Evolutionary conservation across 139 green algal species (phyloP), one percentile per base, ranked within the genome.

Genomic region (Picochlorum sp.): DNA sequence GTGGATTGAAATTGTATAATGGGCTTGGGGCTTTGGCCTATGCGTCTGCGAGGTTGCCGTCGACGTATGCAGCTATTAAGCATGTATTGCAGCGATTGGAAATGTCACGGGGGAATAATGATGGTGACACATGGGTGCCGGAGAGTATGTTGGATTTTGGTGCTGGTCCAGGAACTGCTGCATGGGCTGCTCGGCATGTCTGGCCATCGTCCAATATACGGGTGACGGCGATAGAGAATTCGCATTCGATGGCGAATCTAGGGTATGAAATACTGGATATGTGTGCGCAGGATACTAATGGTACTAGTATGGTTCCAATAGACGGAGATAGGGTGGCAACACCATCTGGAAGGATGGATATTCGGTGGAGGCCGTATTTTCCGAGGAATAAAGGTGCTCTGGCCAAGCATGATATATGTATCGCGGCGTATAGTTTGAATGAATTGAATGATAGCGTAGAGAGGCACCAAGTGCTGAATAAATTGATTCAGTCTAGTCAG

Each of bases 101-200:
- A 21, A 26, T 21, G 47, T 41, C 34, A 13, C 41, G 58, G 23
- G 6, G 51, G 4, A 30, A 30, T 30, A 0, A 30, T 30, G 54
- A 57, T 20, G 62, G 59, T 21, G 63, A 70, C 0, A 47, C 38
- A 4, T 92, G 83, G 44, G 14, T 45, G 15, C 86, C 86, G 0
- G 13, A 34, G 3, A 71, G 23, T 4, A 68, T 88, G 76, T 61
- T 93, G 20, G 86, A 94, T 60, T 93, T 86, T 74, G 86, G 86
- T 3, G 67, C 84, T 4, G 84, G 86, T 28, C 81, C 81, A 4
- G 86, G 79, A 41, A 92, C 86, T 4, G 81, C 85, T 26, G 69
- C 77, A 28, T 92, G 85, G 85, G 83, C 83, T 11, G 83, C 83
- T 41, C 65, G 74, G 13, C 21, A 15, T 49, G 16, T 61, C 4